These are phyloP conservation scores for Colletotrichum liaoningense DNA, from an alignment of 2,329 filamentous ascomycete genomes.

Conservation along the genomic window DNA sequence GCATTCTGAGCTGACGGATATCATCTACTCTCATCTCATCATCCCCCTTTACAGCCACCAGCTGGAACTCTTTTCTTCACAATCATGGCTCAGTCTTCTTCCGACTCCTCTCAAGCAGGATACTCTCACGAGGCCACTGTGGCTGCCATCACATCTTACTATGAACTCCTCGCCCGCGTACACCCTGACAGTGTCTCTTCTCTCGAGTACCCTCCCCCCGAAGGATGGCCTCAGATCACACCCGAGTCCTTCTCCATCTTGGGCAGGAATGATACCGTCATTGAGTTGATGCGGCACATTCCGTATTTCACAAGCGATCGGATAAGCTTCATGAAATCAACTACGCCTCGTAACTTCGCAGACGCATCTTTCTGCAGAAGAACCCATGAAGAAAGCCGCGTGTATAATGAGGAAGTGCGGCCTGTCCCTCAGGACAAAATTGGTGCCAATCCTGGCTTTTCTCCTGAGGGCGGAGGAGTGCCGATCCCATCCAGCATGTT, in stretches of 20 bases:
- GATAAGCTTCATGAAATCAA: background rate
- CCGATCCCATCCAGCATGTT: background rate
- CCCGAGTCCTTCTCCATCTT: constrained; percentile 21
- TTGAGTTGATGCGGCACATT: constrained; percentile 35
- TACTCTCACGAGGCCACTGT: background rate
- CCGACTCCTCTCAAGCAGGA: background rate
- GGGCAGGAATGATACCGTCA: constrained; percentile 19
- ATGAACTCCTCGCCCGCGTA: background rate
- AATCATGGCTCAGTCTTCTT: background rate
- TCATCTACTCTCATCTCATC: background rate
- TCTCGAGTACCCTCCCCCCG: background rate
- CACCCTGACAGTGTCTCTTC: background rate
- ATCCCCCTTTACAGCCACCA: background rate
- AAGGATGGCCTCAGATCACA: constrained; percentile 33
- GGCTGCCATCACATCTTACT: background rate
- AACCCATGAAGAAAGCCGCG: background rate
- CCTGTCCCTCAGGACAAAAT: background rate
- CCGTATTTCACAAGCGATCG: constrained; percentile 24
- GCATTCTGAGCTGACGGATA: background rate
- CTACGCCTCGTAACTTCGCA: background rate
- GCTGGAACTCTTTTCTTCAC: background rate
- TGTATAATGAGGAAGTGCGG: background rate
- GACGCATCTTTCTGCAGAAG: background rate
- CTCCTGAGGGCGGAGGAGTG: background rate
- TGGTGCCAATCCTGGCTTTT: background rate